Conservation (phyloP, 192 early-diverging fungal species). For the Backusella tarrabulga region DNA sequence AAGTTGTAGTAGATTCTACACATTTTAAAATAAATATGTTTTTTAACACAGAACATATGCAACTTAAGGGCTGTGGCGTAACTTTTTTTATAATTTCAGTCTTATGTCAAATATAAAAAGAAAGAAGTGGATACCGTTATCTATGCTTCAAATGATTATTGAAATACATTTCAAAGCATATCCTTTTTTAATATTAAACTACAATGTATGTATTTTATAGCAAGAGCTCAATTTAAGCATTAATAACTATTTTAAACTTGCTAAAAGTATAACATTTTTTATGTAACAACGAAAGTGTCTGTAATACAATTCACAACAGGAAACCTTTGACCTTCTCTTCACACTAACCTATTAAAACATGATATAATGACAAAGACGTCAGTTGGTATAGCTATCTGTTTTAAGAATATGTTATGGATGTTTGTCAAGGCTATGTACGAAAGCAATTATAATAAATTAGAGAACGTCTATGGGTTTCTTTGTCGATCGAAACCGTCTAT, state of each 20-base stretch:
- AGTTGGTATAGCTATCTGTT: not conserved
- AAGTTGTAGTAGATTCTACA: not conserved
- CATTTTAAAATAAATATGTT: not conserved
- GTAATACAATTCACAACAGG: not conserved
- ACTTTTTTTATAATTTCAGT: not conserved
- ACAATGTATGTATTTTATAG: too few relatives aligned
- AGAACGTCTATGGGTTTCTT: not conserved
- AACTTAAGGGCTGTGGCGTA: not conserved
- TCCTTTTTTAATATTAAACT: not conserved
- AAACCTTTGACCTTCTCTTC: not conserved
- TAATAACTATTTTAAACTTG: not conserved
- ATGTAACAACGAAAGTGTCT: not conserved
- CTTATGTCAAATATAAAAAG: not conserved
- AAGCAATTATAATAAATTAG: not conserved
- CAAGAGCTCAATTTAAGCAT: too few relatives aligned
- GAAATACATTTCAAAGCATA: not conserved
- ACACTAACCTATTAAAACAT: not conserved
- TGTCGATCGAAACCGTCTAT: not conserved
- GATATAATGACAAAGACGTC: not conserved
- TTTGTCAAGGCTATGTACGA: too few relatives aligned
- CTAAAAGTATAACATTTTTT: not conserved
- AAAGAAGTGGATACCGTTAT: not conserved
- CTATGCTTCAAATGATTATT: not conserved
- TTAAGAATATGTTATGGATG: not conserved
- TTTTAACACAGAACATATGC: not conserved